Evolutionary conservation across 192 early-diverging fungal species (phyloP), one percentile per base, ranked within the genome.

Genomic region (Geranomyces michiganensis): DNA sequence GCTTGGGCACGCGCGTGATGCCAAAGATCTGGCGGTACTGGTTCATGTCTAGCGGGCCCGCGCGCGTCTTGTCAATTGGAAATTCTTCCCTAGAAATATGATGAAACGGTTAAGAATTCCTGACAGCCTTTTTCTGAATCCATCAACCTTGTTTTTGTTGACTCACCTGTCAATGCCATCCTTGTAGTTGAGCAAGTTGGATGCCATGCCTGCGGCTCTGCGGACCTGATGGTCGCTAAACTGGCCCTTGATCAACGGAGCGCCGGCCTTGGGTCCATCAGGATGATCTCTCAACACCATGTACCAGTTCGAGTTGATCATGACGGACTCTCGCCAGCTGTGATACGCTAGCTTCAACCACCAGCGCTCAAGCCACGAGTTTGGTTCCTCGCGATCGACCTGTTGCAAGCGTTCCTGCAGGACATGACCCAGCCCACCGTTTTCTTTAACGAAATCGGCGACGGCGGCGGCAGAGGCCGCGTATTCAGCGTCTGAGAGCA

Each of bases 281-380:
- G 72, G 71, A 67, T 93, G 92, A 66, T 91, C 87, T 8, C 76
- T 72, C 68, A 86, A 77, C n/a, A 90, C 47, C 27, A 94, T 85
- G 70, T 89, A 94, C 88, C 92, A 97, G 81, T 94, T 93, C 56
- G 91, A 92, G 81, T 97, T 93, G 68, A 97, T 84, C 67, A 93
- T 76, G 29, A 94, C 62, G 12, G 88, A 79, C 49, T 93, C 92
- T 15, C 95, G 83, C 92, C 92, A 95, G 29, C 84, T 80, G 59
- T 91, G 87, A 76, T 93, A 94, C 8, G 93, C 92, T 67, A 91
- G 89, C 65, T 84, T 79, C 24, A 91, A 71, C 97, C 97, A 99
- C 97, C 97, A 99, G 73, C 95, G 92, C 74, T 92, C 93, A 55
- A 96, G 65, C 85, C 95, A 99, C 81, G 92, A 93, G 45, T 85